Percentiles rank a stretch among this genome's conserved stretches.
Conservation (phyloP, 768 basidiomycete species). For the Naematelia encephala region DNA sequence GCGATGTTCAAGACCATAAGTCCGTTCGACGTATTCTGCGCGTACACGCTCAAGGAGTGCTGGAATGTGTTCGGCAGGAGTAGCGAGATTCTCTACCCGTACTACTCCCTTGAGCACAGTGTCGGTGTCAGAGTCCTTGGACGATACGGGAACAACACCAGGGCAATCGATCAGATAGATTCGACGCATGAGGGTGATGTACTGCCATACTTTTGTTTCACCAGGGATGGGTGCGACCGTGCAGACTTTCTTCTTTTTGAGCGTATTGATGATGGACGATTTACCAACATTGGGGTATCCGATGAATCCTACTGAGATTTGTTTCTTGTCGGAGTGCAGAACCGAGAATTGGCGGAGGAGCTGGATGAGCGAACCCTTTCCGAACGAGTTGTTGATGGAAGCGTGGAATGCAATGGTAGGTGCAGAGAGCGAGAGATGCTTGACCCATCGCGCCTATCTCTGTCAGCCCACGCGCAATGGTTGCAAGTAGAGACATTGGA, state of each 20-base stretch:
- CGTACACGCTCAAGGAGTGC: slow-evolving; percentile 85
- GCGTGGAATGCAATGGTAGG: slow-evolving; percentile 98
- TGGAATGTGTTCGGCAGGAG: slow-evolving; percentile 88
- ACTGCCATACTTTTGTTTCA: slow-evolving; percentile 99
- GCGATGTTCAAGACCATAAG: slow-evolving; percentile 48
- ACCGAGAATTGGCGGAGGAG: slow-evolving; percentile 93
- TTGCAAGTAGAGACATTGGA: neutral
- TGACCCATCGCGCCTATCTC: slow-evolving; percentile 85
- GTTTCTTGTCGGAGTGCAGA: slow-evolving; percentile 97
- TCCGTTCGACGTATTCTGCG: slow-evolving; percentile 79
- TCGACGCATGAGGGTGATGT: slow-evolving; percentile 89
- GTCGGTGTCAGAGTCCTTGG: slow-evolving; percentile 80
- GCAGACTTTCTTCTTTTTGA: slow-evolving; percentile 97
- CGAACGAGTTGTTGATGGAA: slow-evolving; percentile 97
- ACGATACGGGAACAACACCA: slow-evolving; percentile 92
- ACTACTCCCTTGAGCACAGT: slow-evolving; percentile 96
- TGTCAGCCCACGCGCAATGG: slow-evolving; percentile 1
- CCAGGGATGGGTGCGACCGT: slow-evolving; percentile 93
- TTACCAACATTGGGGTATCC: slow-evolving; percentile 99
- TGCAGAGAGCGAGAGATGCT: slow-evolving; percentile 88
- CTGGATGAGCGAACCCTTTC: slow-evolving; percentile 96
- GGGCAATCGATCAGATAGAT: slow-evolving; percentile 99
- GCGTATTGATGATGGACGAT: slow-evolving; percentile 94
- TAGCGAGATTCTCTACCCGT: slow-evolving; percentile 87
- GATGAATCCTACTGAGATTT: slow-evolving; percentile 96